A percentile compares a stretch with the other conserved stretches of the same genome.
phyloP scores from a whole-genome alignment of 345 rosid species.

The Rhizophora mangle region DNA sequence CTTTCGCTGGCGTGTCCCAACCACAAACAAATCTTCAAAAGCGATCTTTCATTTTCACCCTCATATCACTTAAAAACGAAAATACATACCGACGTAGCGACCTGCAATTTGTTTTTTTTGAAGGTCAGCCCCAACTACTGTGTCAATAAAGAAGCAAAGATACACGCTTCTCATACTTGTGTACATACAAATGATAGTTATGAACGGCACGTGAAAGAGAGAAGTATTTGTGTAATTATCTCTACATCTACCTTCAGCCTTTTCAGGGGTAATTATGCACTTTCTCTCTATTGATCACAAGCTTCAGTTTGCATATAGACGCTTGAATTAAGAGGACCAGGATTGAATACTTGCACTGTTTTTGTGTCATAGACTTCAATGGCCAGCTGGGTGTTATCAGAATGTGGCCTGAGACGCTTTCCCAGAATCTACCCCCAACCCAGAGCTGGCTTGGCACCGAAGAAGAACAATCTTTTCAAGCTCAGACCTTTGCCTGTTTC shows the following conservation, averaged over 20 bases:
- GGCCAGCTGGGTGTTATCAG: constrained; percentile 68
- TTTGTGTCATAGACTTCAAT: constrained; percentile 39
- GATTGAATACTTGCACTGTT: neutral
- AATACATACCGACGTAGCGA: no score
- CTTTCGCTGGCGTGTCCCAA: constrained; percentile 4
- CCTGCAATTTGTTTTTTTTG: no score
- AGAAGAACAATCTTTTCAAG: constrained; percentile 20
- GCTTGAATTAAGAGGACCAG: neutral
- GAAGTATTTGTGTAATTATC: constrained; percentile 18
- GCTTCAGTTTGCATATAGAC: neutral
- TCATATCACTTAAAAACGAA: no score
- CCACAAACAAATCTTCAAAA: neutral
- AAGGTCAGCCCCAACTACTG: neutral
- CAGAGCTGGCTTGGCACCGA: constrained; percentile 33
- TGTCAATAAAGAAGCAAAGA: neutral
- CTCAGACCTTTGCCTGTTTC: constrained; percentile 26
- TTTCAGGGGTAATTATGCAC: no score
- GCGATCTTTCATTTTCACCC: neutral
- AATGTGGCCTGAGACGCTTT: constrained; percentile 71
- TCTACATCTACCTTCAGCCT: constrained; percentile 1
- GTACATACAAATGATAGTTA: neutral
- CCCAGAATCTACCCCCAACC: constrained; percentile 47
- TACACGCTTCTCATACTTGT: neutral
- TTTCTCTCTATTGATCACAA: no score
- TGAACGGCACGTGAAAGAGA: constrained; percentile 26